Evolutionary conservation across 2,329 filamentous ascomycete genomes (phyloP).

Genomic region (Coniochaeta pulveracea): DNA sequence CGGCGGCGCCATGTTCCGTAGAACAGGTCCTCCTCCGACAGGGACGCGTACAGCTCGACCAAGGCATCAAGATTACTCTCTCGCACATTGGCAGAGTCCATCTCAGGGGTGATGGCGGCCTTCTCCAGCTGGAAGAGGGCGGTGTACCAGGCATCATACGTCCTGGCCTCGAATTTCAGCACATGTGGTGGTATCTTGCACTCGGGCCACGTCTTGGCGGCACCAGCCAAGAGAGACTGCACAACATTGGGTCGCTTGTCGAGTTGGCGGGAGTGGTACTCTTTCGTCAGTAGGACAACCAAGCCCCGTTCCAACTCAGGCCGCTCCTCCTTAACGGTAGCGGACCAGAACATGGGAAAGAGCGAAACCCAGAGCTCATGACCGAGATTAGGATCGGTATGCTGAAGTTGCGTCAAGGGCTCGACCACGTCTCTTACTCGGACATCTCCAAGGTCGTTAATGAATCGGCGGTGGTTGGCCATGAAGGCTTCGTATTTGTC

Average conservation of each 20-base stretch:
- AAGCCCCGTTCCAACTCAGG: slow-evolving; percentile 83
- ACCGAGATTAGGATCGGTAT: slow-evolving; percentile 70
- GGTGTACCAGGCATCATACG: slow-evolving; percentile 97
- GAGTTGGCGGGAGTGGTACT: slow-evolving; percentile 88
- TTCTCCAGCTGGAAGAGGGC: slow-evolving; percentile 84
- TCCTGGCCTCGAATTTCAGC: slow-evolving; percentile 87
- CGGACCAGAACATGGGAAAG: slow-evolving; percentile 92
- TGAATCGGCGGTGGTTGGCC: slow-evolving; percentile 69
- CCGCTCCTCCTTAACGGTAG: slow-evolving; percentile 76
- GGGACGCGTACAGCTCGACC: slow-evolving; percentile 79
- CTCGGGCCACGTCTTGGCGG: slow-evolving; percentile 70
- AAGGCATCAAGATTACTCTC: slow-evolving; percentile 95
- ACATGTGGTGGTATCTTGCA: slow-evolving; percentile 94
- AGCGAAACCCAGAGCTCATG: slow-evolving; percentile 84
- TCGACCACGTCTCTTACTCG: slow-evolving; percentile 83
- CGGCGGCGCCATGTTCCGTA: slow-evolving; percentile 94
- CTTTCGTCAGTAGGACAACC: slow-evolving; percentile 83
- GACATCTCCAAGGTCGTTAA: slow-evolving; percentile 72
- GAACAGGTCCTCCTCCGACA: slow-evolving; percentile 94
- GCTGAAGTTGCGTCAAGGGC: slow-evolving; percentile 83
- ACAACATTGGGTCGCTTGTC: slow-evolving; percentile 94
- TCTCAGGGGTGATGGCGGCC: slow-evolving; percentile 69
- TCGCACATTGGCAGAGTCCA: slow-evolving; percentile 72
- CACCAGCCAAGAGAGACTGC: slow-evolving; percentile 80
- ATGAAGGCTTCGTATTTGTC: slow-evolving; percentile 74